Conservation (phyloP, 139 green algal species). For the Chlorella ohadii region DNA sequence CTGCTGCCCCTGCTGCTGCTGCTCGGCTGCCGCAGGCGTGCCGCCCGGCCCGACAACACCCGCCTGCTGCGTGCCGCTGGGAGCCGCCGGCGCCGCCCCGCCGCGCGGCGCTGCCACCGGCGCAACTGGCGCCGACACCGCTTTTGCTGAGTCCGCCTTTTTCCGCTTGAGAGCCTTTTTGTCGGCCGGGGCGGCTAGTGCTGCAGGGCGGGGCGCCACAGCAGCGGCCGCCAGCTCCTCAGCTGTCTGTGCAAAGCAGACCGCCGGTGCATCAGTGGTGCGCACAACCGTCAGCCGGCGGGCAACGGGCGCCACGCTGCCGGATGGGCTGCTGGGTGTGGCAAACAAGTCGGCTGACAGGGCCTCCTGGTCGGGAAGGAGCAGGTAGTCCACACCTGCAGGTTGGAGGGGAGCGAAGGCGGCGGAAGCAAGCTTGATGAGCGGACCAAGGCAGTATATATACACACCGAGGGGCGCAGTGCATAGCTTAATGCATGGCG, state of each 20-base stretch:
- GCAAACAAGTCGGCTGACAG: constrained; percentile 1
- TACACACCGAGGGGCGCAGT: too few relatives aligned
- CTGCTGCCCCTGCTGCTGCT: constrained; percentile 16
- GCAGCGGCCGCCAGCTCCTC: neutral
- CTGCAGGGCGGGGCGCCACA: neutral
- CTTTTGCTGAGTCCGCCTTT: neutral
- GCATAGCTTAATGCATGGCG: too few relatives aligned
- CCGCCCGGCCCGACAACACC: neutral
- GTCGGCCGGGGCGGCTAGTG: neutral
- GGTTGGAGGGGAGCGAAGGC: too few relatives aligned
- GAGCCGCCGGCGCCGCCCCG: neutral
- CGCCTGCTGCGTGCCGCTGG: neutral
- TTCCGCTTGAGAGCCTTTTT: neutral
- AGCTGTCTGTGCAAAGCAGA: constrained; percentile 27
- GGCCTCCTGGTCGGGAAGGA: constrained; percentile 14
- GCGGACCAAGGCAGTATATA: too few relatives aligned
- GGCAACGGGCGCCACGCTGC: neutral
- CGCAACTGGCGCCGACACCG: neutral
- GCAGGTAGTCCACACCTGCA: constrained; percentile 27
- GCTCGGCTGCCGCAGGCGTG: neutral
- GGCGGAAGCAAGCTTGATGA: too few relatives aligned
- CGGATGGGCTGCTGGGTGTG: neutral
- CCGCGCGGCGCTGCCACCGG: too few relatives aligned
- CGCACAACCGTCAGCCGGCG: constrained; percentile 22
- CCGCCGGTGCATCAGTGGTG: neutral